Evolutionary conservation across 768 basidiomycete species (phyloP), one percentile per base, ranked within the genome.

Genomic region (Termitomyces sp.): DNA sequence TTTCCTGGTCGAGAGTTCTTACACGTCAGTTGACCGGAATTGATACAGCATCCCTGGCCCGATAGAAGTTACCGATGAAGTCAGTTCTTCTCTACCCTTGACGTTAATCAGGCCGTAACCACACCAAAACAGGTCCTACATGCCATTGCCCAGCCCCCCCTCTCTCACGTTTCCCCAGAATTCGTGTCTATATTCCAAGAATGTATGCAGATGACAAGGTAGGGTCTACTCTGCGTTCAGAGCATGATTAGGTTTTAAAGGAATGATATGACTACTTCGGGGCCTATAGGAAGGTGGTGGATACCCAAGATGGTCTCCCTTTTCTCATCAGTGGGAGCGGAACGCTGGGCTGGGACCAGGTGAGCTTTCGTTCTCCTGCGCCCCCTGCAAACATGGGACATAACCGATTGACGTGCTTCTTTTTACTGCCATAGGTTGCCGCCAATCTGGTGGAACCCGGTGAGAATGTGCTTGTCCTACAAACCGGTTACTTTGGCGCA

Each of bases 281-380:
- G 33, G 10, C 47, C 16, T 36, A 38, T 56, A 85, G 88, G 56
- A 71, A 86, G 50, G 83, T 94, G 18, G 73, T 95, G 22, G 83
- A 80, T 64, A 83, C 92, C 29, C 75, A 76, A 42, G 70, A 73
- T 27, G 85, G 78, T 7, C 92, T 91, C 65, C 87, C 86, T 0
- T 90, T 97, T 76, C 72, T 97, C 63, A 84, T 96, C 50, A 84
- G 89, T 3, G 94, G 94, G 1, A 88, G 85, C 53, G 94, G 94
- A 23, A 96, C 94, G 3, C 74, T 96, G 29, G 94, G 94, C 15
- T 96, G 93, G 91, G 92, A 94, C 65, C 86, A 86, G 78, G 85
- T 76, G 48, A 56, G 77, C 59, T 39, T n/a, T 35, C 13, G 22
- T 36, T 42, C 12, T 20, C 9, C 7, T 18, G 11, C 1, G 32